Conservation (phyloP, 2,329 filamentous ascomycete genomes). For the Pseudogymnoascus sp. region DNA sequence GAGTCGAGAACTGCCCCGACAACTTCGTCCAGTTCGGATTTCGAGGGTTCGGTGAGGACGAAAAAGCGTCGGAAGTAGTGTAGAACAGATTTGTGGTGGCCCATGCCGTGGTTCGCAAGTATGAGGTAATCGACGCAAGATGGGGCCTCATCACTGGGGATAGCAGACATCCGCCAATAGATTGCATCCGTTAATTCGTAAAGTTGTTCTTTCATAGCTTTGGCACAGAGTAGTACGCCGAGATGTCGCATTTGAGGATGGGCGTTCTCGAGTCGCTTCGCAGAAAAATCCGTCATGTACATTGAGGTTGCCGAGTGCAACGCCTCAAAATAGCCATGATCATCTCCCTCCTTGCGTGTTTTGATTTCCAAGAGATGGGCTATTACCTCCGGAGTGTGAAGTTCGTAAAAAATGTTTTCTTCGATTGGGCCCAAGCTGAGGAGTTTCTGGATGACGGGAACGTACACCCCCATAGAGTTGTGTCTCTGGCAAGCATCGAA, state of each 20-base stretch:
- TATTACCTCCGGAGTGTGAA: slow-evolving; percentile 9
- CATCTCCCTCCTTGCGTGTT: neutral
- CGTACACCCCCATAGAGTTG: neutral
- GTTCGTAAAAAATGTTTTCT: neutral
- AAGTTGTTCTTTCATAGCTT: slow-evolving; percentile 17
- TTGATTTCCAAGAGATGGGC: neutral
- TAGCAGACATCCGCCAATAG: slow-evolving; percentile 18
- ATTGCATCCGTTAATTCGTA: slow-evolving; percentile 20
- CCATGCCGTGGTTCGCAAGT: slow-evolving; percentile 18
- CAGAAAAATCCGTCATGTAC: slow-evolving; percentile 22
- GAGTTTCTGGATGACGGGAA: slow-evolving; percentile 8
- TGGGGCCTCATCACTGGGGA: slow-evolving; percentile 9
- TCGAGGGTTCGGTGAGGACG: slow-evolving; percentile 15
- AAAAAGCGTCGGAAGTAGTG: slow-evolving; percentile 19
- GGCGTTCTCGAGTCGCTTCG: slow-evolving; percentile 15
- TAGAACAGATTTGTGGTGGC: slow-evolving; percentile 17
- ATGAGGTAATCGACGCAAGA: slow-evolving; percentile 18
- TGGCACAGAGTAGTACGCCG: slow-evolving; percentile 20
- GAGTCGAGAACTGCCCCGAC: slow-evolving; percentile 20
- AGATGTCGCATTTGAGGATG: slow-evolving; percentile 14
- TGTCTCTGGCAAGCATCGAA: neutral
- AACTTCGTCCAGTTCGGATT: slow-evolving; percentile 18
- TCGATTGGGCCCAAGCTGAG: slow-evolving; percentile 5
- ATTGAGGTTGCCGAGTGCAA: slow-evolving; percentile 13
- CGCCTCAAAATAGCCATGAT: neutral